These are phyloP conservation scores for Aspergillus sclerotialis DNA, from an alignment of 2,329 filamentous ascomycete genomes.

Conservation along the genomic window DNA sequence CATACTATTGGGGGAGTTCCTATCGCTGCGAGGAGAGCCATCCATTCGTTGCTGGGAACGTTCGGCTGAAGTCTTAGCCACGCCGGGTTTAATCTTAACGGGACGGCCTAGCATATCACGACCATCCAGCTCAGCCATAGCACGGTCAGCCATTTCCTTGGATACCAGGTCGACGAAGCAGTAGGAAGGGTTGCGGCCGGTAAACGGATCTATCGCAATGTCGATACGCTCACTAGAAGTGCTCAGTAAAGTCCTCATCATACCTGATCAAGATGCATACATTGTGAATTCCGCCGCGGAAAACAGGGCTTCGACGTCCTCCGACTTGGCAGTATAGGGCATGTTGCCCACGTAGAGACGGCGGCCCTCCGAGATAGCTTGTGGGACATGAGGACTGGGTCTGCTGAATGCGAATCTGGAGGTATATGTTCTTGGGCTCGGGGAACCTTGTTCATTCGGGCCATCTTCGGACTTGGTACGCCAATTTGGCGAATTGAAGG, in stretches of 20 bases:
- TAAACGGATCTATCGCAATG: conserved; percentile 63
- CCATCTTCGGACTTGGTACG: conserved; percentile 33
- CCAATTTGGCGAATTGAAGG: conserved; percentile 36
- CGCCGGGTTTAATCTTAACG: conserved; percentile 59
- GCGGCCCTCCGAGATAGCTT: conserved; percentile 34
- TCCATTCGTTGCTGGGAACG: conserved; percentile 17
- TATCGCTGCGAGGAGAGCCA: conserved; percentile 14
- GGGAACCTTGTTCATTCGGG: conserved; percentile 21
- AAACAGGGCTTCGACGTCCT: conserved; percentile 46
- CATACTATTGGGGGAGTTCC: conserved; percentile 20
- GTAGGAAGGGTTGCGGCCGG: conserved; percentile 63
- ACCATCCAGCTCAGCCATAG: conserved; percentile 52
- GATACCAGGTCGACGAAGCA: conserved; percentile 64
- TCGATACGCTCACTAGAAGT: conserved; percentile 50
- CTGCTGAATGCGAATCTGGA: conserved; percentile 25
- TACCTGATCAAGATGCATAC: conserved; percentile 17
- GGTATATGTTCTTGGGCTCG: conserved; percentile 20
- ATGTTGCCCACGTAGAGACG: conserved; percentile 51
- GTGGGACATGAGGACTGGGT: conserved; percentile 24
- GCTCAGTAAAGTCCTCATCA: conserved; percentile 12
- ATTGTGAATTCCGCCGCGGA: conserved; percentile 29
- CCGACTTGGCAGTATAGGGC: conserved; percentile 46
- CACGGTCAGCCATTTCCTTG: conserved; percentile 50
- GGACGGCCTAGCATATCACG: conserved; percentile 50
- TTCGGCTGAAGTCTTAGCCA: conserved; percentile 44